Evolutionary conservation across 1,284 basidiomycete species (phyloP).

Genomic region (Abortiporus biennis): DNA sequence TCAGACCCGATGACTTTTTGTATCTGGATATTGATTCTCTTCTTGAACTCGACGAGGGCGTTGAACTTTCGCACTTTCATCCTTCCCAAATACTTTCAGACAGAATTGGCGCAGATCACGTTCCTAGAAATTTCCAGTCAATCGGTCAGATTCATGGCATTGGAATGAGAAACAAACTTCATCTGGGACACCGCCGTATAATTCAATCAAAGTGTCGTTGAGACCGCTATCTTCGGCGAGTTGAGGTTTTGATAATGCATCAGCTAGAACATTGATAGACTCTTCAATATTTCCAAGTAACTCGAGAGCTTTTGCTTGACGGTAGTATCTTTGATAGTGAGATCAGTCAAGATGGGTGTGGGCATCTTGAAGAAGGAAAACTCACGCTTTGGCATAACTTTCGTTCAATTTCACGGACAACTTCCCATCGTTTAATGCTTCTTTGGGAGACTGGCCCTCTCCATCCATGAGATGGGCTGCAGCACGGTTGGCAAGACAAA

Average conservation of each 20-base stretch:
- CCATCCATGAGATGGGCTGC: constrained; percentile 17
- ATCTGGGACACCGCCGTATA: constrained; percentile 14
- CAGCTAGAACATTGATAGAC: constrained; percentile 13
- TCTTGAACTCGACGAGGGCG: constrained; percentile 10
- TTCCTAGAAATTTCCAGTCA: constrained; percentile 4
- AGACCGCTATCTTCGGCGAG: constrained; percentile 14
- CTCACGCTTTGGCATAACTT: constrained; percentile 17
- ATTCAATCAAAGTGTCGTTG: constrained; percentile 14
- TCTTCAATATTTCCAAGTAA: constrained; percentile 9
- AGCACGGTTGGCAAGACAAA: constrained; percentile 29
- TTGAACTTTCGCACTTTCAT: constrained; percentile 8
- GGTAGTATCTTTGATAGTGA: constrained; percentile 14
- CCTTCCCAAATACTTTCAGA: constrained; percentile 9
- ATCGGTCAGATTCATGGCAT: background rate
- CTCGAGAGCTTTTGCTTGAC: constrained; percentile 17
- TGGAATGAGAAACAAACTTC: constrained; percentile 4
- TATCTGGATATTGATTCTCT: constrained; percentile 10
- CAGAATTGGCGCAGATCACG: constrained; percentile 10
- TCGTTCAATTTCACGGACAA: constrained; percentile 10
- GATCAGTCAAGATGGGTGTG: background rate
- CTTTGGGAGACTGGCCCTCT: constrained; percentile 13
- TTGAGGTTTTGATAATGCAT: constrained; percentile 11
- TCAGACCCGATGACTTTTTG: constrained; percentile 10
- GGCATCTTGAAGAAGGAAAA: background rate
- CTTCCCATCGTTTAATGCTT: constrained; percentile 16